Evolutionary conservation across 2,329 filamentous ascomycete genomes (phyloP), one percentile per base, ranked within the genome.

Genomic region (Colletotrichum paranaense): DNA sequence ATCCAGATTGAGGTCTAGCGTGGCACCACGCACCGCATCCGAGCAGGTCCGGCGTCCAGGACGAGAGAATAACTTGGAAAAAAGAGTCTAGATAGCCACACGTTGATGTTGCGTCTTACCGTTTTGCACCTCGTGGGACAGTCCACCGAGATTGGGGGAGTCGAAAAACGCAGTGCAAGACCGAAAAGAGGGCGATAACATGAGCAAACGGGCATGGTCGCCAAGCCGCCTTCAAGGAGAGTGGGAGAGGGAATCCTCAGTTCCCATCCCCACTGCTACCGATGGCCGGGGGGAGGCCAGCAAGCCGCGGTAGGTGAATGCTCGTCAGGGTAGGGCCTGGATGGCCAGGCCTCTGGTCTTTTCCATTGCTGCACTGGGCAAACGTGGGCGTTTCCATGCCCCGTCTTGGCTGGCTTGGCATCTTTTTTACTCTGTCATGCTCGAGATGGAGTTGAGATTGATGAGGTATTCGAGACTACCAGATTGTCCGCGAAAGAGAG

Each of bases 1-100:
- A 16, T n/a, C 38, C 66, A 64, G 42, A 69, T 65, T 69, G 53
- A 46, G 59, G 66, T 24, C 53, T 69, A 73, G 70, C 53, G 66
- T 28, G 24, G 55, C 11, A 49, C 62, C 38, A 32, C 24, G 46
- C 5, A 52, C 28, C 52, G 6, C 24, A 12, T 24, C 55, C 35
- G 46, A 38, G 56, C 71, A 62, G 56, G 58, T 56, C 38, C 38
- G 16, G 38, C 38, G 6, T 42, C 38, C 38, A 55, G n/a, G 60
- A 59, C 55, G 60, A 32, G 7, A 49, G 42, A 49, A 7, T n/a
- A 49, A n/a, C 42, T 49, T n/a, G 42, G 6, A 42, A 49, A n/a
- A 49, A 49, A 49, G 42, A 42, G 38, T 42, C 38, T 42, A 42
- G 38, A 42, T 16, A 42, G 38, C 38, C 42, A 3, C 42, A 3